Conservation (phyloP, 768 basidiomycete species). For the Sarcodon sp. region DNA sequence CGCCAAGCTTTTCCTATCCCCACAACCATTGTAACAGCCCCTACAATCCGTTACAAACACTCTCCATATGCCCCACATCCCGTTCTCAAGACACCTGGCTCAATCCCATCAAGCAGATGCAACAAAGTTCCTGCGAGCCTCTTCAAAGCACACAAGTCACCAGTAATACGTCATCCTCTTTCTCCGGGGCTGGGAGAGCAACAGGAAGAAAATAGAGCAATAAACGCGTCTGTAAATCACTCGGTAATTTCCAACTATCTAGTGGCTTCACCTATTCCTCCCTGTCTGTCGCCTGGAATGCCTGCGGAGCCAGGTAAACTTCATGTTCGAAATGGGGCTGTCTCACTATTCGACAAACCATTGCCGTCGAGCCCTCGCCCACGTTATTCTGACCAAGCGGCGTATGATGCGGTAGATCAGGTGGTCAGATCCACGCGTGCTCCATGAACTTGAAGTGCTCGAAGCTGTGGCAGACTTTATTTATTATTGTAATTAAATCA, state of each 20-base stretch:
- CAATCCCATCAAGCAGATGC: too few species aligned
- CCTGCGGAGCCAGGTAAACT: conserved; percentile 7
- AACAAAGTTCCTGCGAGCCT: not conserved
- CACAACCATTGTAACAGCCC: too few species aligned
- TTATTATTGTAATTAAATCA: too few species aligned
- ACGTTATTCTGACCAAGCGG: not conserved
- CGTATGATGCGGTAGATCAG: not conserved
- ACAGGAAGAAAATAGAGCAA: not conserved
- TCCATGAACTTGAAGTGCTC: too few species aligned
- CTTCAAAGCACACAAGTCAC: not conserved
- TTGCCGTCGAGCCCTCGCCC: conserved; percentile 2
- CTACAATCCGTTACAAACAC: too few species aligned
- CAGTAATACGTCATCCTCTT: not conserved
- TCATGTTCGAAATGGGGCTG: conserved; percentile 8
- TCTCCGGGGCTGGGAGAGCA: not conserved
- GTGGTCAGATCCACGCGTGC: not conserved
- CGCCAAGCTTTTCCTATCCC: not conserved
- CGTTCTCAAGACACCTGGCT: too few species aligned
- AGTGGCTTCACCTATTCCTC: conserved; percentile 12
- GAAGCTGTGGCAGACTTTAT: too few species aligned
- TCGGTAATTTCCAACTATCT: conserved; percentile 11
- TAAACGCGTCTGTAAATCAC: conserved; percentile 5
- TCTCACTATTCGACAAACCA: not conserved
- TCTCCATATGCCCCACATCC: too few species aligned
- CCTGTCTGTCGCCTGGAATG: conserved; percentile 1